phyloP scores from a whole-genome alignment of 176 grass and related monocot species.

The Carex parvula region DNA sequence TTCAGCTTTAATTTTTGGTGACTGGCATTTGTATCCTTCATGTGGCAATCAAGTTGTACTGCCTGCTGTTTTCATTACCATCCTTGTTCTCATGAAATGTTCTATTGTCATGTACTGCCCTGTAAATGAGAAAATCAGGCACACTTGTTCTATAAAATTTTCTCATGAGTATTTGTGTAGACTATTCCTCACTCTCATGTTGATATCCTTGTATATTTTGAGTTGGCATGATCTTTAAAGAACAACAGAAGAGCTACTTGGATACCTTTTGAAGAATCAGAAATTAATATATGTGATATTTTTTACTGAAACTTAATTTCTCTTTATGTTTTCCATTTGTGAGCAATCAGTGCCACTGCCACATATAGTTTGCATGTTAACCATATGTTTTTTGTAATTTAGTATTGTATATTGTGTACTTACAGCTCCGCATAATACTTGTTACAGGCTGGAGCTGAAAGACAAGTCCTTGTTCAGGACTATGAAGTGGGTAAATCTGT shows the following conservation, averaged over 20 bases:
- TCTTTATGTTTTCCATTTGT: neutral
- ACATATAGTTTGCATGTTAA: neutral
- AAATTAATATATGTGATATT: neutral
- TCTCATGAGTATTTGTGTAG: neutral
- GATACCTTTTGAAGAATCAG: constrained; percentile 5
- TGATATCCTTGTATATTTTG: constrained; percentile 3
- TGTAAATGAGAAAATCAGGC: neutral
- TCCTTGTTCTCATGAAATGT: neutral
- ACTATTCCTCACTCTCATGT: neutral
- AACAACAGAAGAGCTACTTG: neutral
- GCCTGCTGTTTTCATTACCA: neutral
- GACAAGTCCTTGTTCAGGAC: constrained; percentile 82
- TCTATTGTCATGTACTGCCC: neutral
- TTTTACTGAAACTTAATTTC: neutral
- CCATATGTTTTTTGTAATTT: constrained; percentile 7
- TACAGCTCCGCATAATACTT: neutral
- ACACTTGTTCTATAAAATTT: neutral
- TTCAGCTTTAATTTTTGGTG: neutral
- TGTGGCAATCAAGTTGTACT: neutral
- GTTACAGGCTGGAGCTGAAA: constrained; percentile 71
- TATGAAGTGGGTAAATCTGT: constrained; percentile 68
- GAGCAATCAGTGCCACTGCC: neutral
- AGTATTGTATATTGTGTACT: constrained; percentile 14
- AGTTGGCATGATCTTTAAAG: constrained; percentile 7
- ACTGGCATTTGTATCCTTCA: neutral